Percentiles rank a stretch among this genome's conserved stretches.
Conservation (phyloP, 495 filamentous ascomycete species). For the Podospora fimiseda region DNA sequence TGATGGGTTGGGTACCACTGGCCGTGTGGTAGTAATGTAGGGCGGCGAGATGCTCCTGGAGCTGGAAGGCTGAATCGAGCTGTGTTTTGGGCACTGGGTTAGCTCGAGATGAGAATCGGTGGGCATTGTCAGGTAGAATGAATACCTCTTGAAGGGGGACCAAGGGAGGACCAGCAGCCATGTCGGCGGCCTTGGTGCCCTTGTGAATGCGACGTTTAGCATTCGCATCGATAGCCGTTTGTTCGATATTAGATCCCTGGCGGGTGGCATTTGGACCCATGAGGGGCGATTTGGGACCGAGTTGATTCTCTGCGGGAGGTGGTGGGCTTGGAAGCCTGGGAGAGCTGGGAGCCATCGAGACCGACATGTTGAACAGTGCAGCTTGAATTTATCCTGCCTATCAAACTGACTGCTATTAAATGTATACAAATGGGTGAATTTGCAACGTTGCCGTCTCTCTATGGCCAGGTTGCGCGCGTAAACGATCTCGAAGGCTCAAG, state of each 20-base stretch:
- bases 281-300: constrained; percentile 74
- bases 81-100: too few relatives aligned
- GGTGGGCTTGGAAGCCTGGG: constrained; percentile 84
- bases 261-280: constrained; percentile 48
- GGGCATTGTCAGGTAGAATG: too few relatives aligned
- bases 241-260: constrained; percentile 54
- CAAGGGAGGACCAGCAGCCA: constrained; percentile 84
- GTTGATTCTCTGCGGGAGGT: constrained; percentile 84
- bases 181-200: constrained; percentile 81
- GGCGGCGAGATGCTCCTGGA: constrained; percentile 96
- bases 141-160: constrained; percentile 78
- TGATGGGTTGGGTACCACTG: constrained; percentile 59
- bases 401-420: too few relatives aligned
- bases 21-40: constrained; percentile 75
- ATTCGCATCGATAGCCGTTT: constrained; percentile 46
- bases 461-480: too few relatives aligned
- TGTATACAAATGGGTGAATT: too few relatives aligned
- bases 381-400: background rate
- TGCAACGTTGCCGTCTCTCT: too few relatives aligned
- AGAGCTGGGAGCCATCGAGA: constrained; percentile 67
- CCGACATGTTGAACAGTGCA: constrained; percentile 40
- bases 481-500: too few relatives aligned
- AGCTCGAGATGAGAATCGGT: too few relatives aligned
- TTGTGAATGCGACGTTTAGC: constrained; percentile 80
- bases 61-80: constrained; percentile 93